Base-by-base conservation (phyloP, 768 basidiomycete genomes). In the Psilocybe sp. region DNA sequence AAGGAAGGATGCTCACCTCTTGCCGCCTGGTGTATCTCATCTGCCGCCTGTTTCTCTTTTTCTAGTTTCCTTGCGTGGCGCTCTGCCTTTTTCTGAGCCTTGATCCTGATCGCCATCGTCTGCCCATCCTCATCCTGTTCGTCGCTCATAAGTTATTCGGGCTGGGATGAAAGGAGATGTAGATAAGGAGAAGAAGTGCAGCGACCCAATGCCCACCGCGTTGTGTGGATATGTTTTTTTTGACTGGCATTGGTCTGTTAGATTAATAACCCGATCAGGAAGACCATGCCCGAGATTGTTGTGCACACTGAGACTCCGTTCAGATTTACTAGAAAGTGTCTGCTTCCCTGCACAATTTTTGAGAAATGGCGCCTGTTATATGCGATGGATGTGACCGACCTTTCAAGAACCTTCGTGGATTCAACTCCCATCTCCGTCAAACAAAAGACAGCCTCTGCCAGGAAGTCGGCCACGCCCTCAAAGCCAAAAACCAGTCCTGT, bases 351-450 rank as follows among this genome's bases (percentile, higher is more conserved):
- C 23, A 3, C 3, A 28, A 28, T 28, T 7, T 4, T 28, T 28
- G 23, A 28, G 23, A 28, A 28, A 28, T 28, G 23, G 7, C 23
- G 7, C 23, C 23, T 7, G 11, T 16, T 32, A 28, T 8, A n/a
- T 50, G 49, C 16, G 16, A 36, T 1, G 49, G 42, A 14, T 50
- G 49, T n/a, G 36, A 45, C 15, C 19, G 23, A 15, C 12, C 16
- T 1, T 50, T 50, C 19, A 16, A 7, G 28, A 15, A 35, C 11
- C 16, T 32, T 1, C 43, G 37, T 10, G 23, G 43, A 2, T 45
- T 38, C 13, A n/a, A 38, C 9, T 50, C 49, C 18, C 49, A 50
- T 11, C 43, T 50, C 6, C 2, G 12, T 16, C 43, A 45, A 44
- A 40, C 49, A 2, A 14, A 13, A 32, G 49, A 50, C 20, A 33